Evolutionary conservation across 805 yeast genomes (phyloP).

Genomic region (Saturnispora galanensis): DNA sequence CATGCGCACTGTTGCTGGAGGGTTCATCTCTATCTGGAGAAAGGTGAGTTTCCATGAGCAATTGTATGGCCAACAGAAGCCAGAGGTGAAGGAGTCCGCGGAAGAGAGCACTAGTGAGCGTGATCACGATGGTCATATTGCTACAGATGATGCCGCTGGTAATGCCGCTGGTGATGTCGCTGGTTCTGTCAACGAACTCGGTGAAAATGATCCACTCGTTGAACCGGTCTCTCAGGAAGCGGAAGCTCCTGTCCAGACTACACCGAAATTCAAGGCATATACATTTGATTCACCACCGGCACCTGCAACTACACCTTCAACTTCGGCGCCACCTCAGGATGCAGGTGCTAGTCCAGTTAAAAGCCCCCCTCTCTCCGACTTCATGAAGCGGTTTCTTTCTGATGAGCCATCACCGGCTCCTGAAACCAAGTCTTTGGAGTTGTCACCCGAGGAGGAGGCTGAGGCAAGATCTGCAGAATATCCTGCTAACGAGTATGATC

Average conservation of each 20-base stretch:
- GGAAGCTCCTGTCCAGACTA: not conserved
- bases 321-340: not conserved
- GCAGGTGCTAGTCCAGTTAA: not conserved
- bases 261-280: conserved; percentile 4
- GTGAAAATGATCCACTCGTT: too few species aligned
- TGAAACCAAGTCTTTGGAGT: conserved; percentile 1
- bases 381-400: conserved; percentile 6
- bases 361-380: conserved; percentile 1
- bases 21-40: conserved; percentile 37
- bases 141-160: not conserved
- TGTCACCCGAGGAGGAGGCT: conserved; percentile 6
- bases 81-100: conserved; percentile 3
- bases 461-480: not conserved
- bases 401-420: conserved; percentile 7
- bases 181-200: too few species aligned
- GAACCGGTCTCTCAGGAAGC: not conserved
- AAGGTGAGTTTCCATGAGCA: conserved; percentile 17
- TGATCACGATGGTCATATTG: not conserved
- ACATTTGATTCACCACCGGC: conserved; percentile 2
- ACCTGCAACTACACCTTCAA: not conserved
- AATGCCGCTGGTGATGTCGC: too few species aligned
- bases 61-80: conserved; percentile 1
- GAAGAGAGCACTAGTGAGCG: not conserved
- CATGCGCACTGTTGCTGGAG: conserved; percentile 38
- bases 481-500: not conserved